Evolutionary conservation across 2,329 filamentous ascomycete genomes (phyloP).

Genomic region (Meredithiella fracta): DNA sequence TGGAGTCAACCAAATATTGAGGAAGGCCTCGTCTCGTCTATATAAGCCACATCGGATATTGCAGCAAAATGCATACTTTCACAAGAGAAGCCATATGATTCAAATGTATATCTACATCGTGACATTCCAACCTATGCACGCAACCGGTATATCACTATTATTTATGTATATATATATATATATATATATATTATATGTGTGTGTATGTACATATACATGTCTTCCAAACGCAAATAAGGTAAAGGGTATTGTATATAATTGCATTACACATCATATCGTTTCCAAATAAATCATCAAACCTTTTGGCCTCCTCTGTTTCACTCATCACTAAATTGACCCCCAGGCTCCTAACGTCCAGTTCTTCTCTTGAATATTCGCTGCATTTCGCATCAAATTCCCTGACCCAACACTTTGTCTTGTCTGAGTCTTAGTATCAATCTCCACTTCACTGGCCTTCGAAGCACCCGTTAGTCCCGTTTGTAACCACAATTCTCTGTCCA

Average conservation of each 20-base stretch:
- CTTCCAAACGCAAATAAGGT: not conserved
- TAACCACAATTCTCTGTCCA: conserved; percentile 57
- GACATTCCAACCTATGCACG: too few species aligned
- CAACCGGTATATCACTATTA: not conserved
- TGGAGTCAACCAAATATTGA: not conserved
- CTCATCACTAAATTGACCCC: conserved; percentile 29
- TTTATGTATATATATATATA: not conserved
- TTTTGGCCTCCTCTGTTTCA: not conserved
- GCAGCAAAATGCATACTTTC: not conserved
- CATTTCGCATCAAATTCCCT: conserved; percentile 19
- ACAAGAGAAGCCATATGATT: not conserved
- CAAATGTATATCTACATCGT: not conserved
- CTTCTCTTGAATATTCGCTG: conserved; percentile 23
- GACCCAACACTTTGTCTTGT: conserved; percentile 37
- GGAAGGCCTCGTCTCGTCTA: not conserved
- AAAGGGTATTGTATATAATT: not conserved
- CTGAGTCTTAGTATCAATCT: conserved; percentile 31
- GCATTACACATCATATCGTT: conserved; percentile 1
- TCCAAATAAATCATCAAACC: not conserved
- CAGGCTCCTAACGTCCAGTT: conserved; percentile 49
- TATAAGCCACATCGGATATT: not conserved
- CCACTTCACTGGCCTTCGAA: conserved; percentile 40
- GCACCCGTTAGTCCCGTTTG: conserved; percentile 50
- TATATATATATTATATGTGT: not conserved
- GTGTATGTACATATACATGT: too few species aligned